A percentile compares a stretch with the other conserved stretches of the same genome.
Conservation (phyloP, 164 flowering plant species). For the Cinnamomum micranthum region DNA sequence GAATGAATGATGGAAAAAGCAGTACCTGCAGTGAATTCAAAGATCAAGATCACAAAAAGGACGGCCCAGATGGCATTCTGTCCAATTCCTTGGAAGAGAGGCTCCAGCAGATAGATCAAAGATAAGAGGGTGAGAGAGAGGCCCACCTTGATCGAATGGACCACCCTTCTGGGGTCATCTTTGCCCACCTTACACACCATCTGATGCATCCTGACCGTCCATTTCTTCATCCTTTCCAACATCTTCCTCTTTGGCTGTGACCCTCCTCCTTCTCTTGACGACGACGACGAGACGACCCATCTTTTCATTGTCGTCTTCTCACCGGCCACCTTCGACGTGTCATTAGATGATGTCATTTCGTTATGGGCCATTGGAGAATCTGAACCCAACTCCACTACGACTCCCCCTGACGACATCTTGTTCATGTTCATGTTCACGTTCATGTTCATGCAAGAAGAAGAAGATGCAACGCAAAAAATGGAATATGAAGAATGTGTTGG, state of each 20-base stretch:
- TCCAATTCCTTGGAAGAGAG: slow-evolving; percentile 64
- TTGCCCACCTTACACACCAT: slow-evolving; percentile 45
- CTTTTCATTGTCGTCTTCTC: too few relatives aligned
- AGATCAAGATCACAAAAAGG: slow-evolving; percentile 86
- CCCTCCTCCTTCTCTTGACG: too few relatives aligned
- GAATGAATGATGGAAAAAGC: background rate
- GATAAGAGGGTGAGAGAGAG: slow-evolving; percentile 67
- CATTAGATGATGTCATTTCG: too few relatives aligned
- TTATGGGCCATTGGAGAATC: too few relatives aligned
- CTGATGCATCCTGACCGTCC: slow-evolving; percentile 19
- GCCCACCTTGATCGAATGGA: slow-evolving; percentile 82
- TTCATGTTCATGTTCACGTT: too few relatives aligned
- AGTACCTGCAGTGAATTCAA: slow-evolving; percentile 89
- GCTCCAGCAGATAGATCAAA: slow-evolving; percentile 60
- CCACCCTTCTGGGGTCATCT: slow-evolving; percentile 66
- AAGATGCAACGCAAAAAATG: too few relatives aligned
- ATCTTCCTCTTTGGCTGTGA: background rate
- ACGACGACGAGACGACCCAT: too few relatives aligned
- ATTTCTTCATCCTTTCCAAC: slow-evolving; percentile 23
- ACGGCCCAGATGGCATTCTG: slow-evolving; percentile 84
- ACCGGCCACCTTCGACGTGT: too few relatives aligned
- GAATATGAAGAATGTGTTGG: too few relatives aligned
- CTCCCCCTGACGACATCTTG: too few relatives aligned
- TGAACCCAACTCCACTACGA: too few relatives aligned
- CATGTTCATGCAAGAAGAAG: too few relatives aligned